phyloP scores from a whole-genome alignment of 2,329 filamentous ascomycete genomes.

The Pseudogymnoascus sp. region DNA sequence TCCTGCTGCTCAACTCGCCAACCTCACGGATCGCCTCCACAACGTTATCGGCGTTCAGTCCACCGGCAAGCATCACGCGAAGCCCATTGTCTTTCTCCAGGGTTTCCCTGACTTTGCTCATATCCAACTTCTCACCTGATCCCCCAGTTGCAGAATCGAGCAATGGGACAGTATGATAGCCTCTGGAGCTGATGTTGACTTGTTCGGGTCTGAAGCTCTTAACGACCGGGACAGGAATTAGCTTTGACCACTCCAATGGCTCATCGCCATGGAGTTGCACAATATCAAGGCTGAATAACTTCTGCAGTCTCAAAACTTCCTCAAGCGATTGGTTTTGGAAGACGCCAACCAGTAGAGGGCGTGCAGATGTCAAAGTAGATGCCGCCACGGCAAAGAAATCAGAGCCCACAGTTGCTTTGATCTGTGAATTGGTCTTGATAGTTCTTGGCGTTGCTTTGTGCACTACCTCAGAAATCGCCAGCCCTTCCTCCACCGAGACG shows the following conservation, averaged over 20 bases:
- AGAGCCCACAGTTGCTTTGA: constrained; percentile 22
- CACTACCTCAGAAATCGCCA: constrained; percentile 71
- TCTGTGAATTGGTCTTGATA: constrained; percentile 10
- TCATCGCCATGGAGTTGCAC: constrained; percentile 92
- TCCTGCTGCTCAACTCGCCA: constrained; percentile 48
- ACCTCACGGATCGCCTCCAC: constrained; percentile 53
- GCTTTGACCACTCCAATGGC: constrained; percentile 78
- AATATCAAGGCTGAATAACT: constrained; percentile 68
- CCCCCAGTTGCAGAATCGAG: constrained; percentile 80
- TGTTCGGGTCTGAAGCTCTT: constrained; percentile 70
- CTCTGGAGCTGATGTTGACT: constrained; percentile 54
- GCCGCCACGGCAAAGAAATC: constrained; percentile 65
- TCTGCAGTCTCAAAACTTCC: constrained; percentile 72
- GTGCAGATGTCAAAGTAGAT: constrained; percentile 40
- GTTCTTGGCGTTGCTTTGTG: constrained; percentile 35
- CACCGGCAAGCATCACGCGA: constrained; percentile 74
- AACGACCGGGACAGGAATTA: constrained; percentile 90
- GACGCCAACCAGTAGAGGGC: constrained; percentile 80
- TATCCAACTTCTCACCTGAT: constrained; percentile 69
- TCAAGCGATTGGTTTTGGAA: constrained; percentile 85
- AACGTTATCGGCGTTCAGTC: constrained; percentile 74
- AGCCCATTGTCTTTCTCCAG: constrained; percentile 63
- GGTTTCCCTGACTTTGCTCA: constrained; percentile 56
- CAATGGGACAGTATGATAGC: constrained; percentile 75
- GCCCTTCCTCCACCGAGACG: constrained; percentile 68